These are phyloP conservation scores for Stipa capillata DNA, from an alignment of 176 grass and related monocot species.

Conservation along the genomic window DNA sequence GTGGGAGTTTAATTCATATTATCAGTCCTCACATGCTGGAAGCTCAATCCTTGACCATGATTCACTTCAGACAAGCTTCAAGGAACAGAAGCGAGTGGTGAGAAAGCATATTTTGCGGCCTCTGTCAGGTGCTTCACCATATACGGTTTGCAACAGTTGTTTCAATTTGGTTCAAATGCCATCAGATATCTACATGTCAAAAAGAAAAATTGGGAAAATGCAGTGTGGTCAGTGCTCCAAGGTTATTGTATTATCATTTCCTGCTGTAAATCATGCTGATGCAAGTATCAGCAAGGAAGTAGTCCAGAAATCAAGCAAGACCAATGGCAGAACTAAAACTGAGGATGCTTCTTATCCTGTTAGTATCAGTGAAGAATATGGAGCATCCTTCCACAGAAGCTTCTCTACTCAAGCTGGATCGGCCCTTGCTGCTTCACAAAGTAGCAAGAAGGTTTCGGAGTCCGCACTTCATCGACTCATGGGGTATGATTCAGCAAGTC, in stretches of 20 bases:
- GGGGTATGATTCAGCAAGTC: conserved; percentile 92
- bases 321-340: neutral
- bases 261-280: neutral
- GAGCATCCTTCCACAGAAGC: conserved; percentile 46
- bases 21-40: conserved; percentile 46
- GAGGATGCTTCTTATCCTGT: conserved; percentile 28
- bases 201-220: conserved; percentile 46
- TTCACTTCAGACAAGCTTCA: conserved; percentile 36
- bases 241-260: conserved; percentile 59
- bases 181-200: conserved; percentile 66
- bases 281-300: conserved; percentile 9
- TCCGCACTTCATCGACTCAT: conserved; percentile 72
- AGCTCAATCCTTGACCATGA: conserved; percentile 43
- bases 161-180: conserved; percentile 73
- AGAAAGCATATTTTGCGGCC: conserved; percentile 67
- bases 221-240: conserved; percentile 72
- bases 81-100: conserved; percentile 27
- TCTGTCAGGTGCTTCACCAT: conserved; percentile 71
- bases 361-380: conserved; percentile 27
- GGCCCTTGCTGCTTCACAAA: conserved; percentile 15
- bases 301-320: neutral
- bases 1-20: conserved; percentile 36
- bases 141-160: conserved; percentile 63
- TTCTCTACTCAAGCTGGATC: conserved; percentile 25
- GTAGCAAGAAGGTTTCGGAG: conserved; percentile 30